Base-by-base conservation (phyloP, 495 filamentous ascomycete species). In the Penicillium parvum region DNA sequence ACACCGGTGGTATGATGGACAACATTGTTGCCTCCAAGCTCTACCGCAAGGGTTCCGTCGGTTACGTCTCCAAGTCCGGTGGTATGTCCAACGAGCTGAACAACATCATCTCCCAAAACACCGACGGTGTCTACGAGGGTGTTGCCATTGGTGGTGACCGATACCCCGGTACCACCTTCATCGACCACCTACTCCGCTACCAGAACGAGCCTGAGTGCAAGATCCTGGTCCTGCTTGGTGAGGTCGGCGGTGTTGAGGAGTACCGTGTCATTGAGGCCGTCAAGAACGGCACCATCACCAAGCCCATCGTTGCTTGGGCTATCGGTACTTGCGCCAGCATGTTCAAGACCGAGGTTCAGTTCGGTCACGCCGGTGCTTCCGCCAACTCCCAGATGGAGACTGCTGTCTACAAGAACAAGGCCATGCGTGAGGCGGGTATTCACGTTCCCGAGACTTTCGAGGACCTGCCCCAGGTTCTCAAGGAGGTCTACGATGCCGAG, bases 1-100 rank as follows among this genome's bases (percentile, higher is more conserved):
- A 98, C 79, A 98, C 92, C 50, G 92, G 92, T 81, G 92, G 92
- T 70, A 98, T 98, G 92, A 98, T 98, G 92, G 92, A 98, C 81
- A 98, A 98, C 80, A 98, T 98, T 58, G 92, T 98, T 45, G 90
- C 92, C 54, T 97, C 94, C 70, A 98, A 97, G 83, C 88, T 98
- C 37, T 98, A 98, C 83, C 92, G 92, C 70, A 88, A 88, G 72
- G 92, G 92, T 55, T 97, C 94, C 39, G 90, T 98, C 49, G 92
- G 86, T 58, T 98, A 98, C 66, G 92, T 98, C 67, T 97, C 94
- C 77, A 98, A 98, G 78, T 98, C 92, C 33, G 92, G 92, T 61
- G 92, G 92, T 78, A 98, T 98, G 92, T 96, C 90, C 63, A 98
- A 98, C 78, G 92, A 98, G 79, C 71, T 98, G 63, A 98, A 98